Evolutionary conservation across 2,329 filamentous ascomycete species (phyloP).

Genomic region (Fusarium fujikuroi): DNA sequence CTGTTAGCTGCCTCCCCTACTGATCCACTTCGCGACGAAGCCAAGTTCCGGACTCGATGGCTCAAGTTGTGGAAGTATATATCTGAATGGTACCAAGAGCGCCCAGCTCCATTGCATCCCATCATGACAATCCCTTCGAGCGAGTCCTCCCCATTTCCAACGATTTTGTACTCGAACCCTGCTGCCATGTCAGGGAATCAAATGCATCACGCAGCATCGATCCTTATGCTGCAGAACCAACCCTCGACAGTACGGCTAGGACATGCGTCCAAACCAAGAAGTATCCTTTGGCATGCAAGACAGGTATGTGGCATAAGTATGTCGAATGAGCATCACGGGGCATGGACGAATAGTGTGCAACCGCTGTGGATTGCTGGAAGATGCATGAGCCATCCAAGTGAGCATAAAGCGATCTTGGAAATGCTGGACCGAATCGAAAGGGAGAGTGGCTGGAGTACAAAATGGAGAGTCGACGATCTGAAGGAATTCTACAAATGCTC

Average conservation of each 20-base stretch:
- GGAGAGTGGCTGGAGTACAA: constrained; percentile 64
- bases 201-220: constrained; percentile 63
- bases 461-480: constrained; percentile 63
- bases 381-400: constrained; percentile 59
- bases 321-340: constrained; percentile 63
- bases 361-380: constrained; percentile 64
- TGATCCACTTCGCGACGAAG: constrained; percentile 36
- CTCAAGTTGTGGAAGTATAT: constrained; percentile 52
- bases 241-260: constrained; percentile 55
- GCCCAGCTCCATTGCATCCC: constrained; percentile 51
- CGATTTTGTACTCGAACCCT: constrained; percentile 61
- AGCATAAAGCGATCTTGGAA: constrained; percentile 56
- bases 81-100: constrained; percentile 53
- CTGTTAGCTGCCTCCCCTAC: constrained; percentile 47
- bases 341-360: constrained; percentile 65
- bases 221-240: constrained; percentile 61
- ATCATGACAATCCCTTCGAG: constrained; percentile 49
- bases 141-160: constrained; percentile 61
- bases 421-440: constrained; percentile 60
- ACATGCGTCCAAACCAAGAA: constrained; percentile 52
- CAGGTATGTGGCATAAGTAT: constrained; percentile 64
- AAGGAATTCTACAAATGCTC: constrained; percentile 54
- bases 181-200: constrained; percentile 66
- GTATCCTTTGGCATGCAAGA: constrained; percentile 62
- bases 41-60: constrained; percentile 49